A percentile compares a stretch with the other conserved stretches of the same genome.
phyloP scores from a whole-genome alignment of 2,329 filamentous ascomycete genomes.

The Stagonosporopsis chrysanthemi region DNA sequence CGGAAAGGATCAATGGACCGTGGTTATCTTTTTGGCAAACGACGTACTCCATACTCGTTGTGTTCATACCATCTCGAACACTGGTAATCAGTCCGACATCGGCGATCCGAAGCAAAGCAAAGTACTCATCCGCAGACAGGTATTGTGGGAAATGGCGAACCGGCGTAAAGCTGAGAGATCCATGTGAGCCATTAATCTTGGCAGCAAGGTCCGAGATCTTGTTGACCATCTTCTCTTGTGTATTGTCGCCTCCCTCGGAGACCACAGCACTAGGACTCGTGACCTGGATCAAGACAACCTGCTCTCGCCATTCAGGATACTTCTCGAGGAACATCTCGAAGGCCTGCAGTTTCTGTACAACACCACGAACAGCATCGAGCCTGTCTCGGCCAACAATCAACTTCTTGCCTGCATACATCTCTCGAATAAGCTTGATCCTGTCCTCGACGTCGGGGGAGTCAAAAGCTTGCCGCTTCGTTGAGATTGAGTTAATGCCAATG shows the following conservation, averaged over 20 bases:
- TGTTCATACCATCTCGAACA: conserved; percentile 97
- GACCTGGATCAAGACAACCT: conserved; percentile 93
- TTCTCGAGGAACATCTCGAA: conserved; percentile 91
- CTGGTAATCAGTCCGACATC: conserved; percentile 95
- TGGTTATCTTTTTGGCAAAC: conserved; percentile 87
- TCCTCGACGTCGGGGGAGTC: conserved; percentile 73
- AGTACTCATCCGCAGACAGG: conserved; percentile 87
- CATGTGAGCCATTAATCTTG: conserved; percentile 89
- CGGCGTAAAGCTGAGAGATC: conserved; percentile 85
- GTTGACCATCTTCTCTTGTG: conserved; percentile 81
- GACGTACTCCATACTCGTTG: conserved; percentile 92
- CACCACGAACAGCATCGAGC: conserved; percentile 90
- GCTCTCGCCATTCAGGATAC: conserved; percentile 90
- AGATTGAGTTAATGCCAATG: conserved; percentile 89
- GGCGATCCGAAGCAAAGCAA: conserved; percentile 86
- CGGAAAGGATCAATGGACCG: conserved; percentile 89
- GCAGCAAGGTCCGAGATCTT: conserved; percentile 91
- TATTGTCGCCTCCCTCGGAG: conserved; percentile 72
- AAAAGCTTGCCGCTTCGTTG: conserved; percentile 78
- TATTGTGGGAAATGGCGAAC: conserved; percentile 97
- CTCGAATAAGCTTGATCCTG: conserved; percentile 73
- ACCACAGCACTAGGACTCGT: conserved; percentile 86
- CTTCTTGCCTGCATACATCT: conserved; percentile 86
- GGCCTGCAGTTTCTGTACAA: conserved; percentile 93
- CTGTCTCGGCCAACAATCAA: conserved; percentile 94